Evolutionary conservation across 805 yeast genomes (phyloP).

Genomic region (Teunomyces gatunensis): DNA sequence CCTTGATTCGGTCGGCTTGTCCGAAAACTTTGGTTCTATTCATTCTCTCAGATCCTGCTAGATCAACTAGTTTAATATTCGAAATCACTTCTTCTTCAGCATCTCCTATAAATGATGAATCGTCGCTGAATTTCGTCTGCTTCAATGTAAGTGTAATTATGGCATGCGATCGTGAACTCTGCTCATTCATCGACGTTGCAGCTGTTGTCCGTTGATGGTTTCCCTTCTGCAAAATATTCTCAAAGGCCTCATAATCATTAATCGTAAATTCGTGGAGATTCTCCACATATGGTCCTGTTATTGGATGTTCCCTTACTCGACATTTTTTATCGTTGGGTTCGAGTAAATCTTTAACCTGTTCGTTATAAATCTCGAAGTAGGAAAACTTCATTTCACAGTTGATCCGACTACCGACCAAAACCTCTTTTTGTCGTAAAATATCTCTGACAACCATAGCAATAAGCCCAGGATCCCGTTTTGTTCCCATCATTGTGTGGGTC

Average conservation of each 20-base stretch:
- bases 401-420: conserved; percentile 34
- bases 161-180: conserved; percentile 79
- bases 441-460: conserved; percentile 48
- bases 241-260: conserved; percentile 48
- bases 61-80: conserved; percentile 66
- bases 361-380: conserved; percentile 76
- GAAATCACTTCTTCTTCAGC: conserved; percentile 52
- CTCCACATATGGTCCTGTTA: conserved; percentile 72
- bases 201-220: conserved; percentile 63
- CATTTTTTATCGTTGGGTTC: conserved; percentile 27
- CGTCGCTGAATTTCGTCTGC: conserved; percentile 48
- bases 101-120: conserved; percentile 27
- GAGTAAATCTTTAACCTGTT: conserved; percentile 66
- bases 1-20: conserved; percentile 54
- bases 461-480: conserved; percentile 32
- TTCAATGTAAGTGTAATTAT: conserved; percentile 61
- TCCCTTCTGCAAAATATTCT: conserved; percentile 48
- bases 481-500: conserved; percentile 44
- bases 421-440: conserved; percentile 44
- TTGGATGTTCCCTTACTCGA: conserved; percentile 63
- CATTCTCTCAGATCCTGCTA: conserved; percentile 81
- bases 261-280: conserved; percentile 54
- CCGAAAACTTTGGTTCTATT: conserved; percentile 60
- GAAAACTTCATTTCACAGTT: conserved; percentile 48
- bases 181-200: conserved; percentile 67